A percentile compares a stretch with the other conserved stretches of the same genome.
Evolutionary conservation across 345 rosid genomes (phyloP).

Genomic region (Excoecaria agallocha): DNA sequence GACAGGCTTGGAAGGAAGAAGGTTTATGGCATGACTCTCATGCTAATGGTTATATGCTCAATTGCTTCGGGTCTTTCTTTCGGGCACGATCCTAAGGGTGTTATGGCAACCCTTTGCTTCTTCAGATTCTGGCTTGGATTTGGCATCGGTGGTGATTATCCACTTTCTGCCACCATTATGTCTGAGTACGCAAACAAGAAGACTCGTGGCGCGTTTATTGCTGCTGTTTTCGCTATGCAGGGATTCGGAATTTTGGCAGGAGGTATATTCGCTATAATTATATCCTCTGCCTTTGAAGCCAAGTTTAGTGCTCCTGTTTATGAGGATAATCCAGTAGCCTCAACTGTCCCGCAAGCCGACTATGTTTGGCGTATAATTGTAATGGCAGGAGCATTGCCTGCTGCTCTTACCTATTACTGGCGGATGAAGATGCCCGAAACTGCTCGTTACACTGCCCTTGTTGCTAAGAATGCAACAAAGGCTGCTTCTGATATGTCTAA

Average conservation of each 20-base stretch:
- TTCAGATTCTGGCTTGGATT: conserved; percentile 86
- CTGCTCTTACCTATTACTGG: conserved; percentile 75
- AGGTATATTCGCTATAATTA: conserved; percentile 59
- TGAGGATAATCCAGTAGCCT: conserved; percentile 36
- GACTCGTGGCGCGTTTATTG: conserved; percentile 83
- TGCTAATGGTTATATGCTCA: conserved; percentile 69
- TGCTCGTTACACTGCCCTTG: conserved; percentile 84
- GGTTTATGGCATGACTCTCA: conserved; percentile 73
- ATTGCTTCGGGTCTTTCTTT: conserved; percentile 69
- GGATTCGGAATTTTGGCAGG: conserved; percentile 83
- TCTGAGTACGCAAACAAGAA: conserved; percentile 86
- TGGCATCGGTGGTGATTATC: conserved; percentile 82
- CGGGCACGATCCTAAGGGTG: conserved; percentile 41
- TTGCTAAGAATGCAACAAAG: conserved; percentile 65
- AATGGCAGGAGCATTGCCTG: conserved; percentile 82
- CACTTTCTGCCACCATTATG: conserved; percentile 80
- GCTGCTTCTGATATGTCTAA: conserved; percentile 83
- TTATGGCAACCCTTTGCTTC: conserved; percentile 69
- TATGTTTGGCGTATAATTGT: conserved; percentile 76
- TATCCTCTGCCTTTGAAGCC: conserved; percentile 50
- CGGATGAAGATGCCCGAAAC: conserved; percentile 91
- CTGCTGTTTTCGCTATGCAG: conserved; percentile 94
- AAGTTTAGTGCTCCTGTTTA: conserved; percentile 54
- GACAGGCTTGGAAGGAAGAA: conserved; percentile 70
- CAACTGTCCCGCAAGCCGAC: conserved; percentile 71